These are phyloP conservation scores for Ceratonia siliqua DNA, from an alignment of 306 rosid species.

Conservation along the genomic window DNA sequence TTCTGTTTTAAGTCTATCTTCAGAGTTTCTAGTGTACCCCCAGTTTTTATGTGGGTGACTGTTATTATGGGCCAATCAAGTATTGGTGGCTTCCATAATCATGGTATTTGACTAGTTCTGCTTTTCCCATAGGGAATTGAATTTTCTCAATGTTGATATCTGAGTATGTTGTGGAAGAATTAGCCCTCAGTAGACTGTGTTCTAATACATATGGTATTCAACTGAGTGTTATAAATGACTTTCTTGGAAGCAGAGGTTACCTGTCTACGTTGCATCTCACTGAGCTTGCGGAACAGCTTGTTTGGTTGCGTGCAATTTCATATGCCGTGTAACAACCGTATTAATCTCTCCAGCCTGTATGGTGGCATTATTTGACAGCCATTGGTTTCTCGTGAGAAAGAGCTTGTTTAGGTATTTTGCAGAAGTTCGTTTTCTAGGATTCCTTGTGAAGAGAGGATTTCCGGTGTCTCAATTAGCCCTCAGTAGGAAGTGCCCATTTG, in stretches of 20 bases:
- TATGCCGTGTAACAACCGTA: background rate
- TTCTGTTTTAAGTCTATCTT: conserved; percentile 21
- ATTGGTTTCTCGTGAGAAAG: background rate
- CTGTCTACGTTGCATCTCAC: conserved; percentile 17
- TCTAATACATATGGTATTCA: conserved; percentile 28
- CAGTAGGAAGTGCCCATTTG: no score
- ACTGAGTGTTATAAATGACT: conserved; percentile 28
- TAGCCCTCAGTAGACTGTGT: background rate
- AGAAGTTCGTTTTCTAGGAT: background rate
- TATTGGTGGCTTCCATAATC: conserved; percentile 31
- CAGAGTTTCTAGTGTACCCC: conserved; percentile 32
- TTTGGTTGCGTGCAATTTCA: background rate
- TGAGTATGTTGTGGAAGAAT: conserved; percentile 28
- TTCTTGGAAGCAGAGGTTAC: conserved; percentile 25
- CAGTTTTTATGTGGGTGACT: conserved; percentile 53
- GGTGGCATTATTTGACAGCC: background rate
- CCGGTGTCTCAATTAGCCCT: background rate
- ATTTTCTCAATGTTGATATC: conserved; percentile 27
- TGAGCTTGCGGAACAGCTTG: conserved; percentile 23
- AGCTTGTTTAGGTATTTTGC: background rate
- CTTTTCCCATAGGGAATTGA: conserved; percentile 25
- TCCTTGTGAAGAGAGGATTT: background rate
- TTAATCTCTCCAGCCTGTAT: background rate
- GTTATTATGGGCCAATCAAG: conserved; percentile 41
- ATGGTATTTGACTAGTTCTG: conserved; percentile 25